Percentiles rank a stretch among this genome's conserved stretches.
Conservation (phyloP, 352 stramenopile genomes). For the Phytophthora colocasiae region DNA sequence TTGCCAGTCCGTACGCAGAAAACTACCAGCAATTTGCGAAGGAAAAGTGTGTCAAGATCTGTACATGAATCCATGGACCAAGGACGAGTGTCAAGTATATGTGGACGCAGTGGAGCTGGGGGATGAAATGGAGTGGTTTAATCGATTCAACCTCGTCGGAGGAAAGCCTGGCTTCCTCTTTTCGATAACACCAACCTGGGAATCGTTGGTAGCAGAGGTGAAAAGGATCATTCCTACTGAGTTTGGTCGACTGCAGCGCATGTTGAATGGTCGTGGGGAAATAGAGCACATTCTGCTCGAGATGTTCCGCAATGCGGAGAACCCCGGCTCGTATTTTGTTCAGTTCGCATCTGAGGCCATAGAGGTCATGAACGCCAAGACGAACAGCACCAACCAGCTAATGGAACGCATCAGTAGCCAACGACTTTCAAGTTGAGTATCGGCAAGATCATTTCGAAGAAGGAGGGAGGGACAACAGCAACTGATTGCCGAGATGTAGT, state of each 20-base stretch:
- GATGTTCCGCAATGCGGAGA: constrained; percentile 5
- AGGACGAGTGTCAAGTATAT: constrained; percentile 27
- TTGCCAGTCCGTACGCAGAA: not conserved
- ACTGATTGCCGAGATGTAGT: too few relatives aligned
- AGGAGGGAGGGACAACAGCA: too few relatives aligned
- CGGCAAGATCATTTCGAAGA: too few relatives aligned
- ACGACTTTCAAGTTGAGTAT: too few relatives aligned
- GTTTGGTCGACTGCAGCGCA: constrained; percentile 4
- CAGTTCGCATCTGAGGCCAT: too few relatives aligned
- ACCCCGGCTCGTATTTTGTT: too few relatives aligned
- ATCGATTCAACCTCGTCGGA: constrained; percentile 33
- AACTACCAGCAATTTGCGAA: constrained; percentile 39
- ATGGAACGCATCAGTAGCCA: too few relatives aligned
- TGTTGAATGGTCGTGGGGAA: not conserved
- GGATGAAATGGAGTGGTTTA: constrained; percentile 29
- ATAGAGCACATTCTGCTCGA: constrained; percentile 22
- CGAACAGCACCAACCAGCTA: too few relatives aligned
- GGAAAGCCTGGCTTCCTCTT: constrained; percentile 35
- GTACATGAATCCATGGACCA: constrained; percentile 44
- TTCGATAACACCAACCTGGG: not conserved
- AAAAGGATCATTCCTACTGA: constrained; percentile 1
- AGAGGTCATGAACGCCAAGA: too few relatives aligned
- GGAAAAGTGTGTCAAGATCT: constrained; percentile 30
- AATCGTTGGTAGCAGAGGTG: constrained; percentile 15
- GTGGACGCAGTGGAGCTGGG: constrained; percentile 16